phyloP scores from a whole-genome alignment of 768 basidiomycete species.

The Trametes villosa region DNA sequence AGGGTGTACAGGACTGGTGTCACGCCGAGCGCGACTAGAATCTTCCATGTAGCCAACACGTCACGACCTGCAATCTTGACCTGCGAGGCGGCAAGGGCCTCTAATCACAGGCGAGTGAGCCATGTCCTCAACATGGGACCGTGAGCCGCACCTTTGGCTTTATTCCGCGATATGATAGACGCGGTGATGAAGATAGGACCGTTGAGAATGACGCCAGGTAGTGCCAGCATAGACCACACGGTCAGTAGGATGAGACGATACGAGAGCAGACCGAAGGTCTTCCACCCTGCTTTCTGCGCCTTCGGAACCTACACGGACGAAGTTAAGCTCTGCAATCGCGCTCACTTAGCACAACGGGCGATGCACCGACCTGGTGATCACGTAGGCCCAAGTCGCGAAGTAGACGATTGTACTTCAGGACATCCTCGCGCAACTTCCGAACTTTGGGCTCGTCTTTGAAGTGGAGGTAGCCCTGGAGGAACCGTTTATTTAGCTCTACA shows the following conservation, averaged over 20 bases:
- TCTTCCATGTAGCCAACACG: conserved; percentile 98
- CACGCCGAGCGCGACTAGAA: conserved; percentile 89
- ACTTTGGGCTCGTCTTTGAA: conserved; percentile 94
- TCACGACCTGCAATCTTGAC: conserved; percentile 97
- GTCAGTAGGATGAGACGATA: conserved; percentile 81
- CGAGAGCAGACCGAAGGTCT: conserved; percentile 78
- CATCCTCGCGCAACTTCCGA: conserved; percentile 75
- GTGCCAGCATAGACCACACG: conserved; percentile 81
- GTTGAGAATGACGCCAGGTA: conserved; percentile 91
- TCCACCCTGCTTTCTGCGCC: conserved; percentile 86
- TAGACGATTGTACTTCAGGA: conserved; percentile 88
- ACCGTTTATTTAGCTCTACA: conserved; percentile 90
- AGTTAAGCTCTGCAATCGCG: too few relatives aligned
- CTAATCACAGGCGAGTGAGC: conserved; percentile 43
- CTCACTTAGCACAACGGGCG: background rate
- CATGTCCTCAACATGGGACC: too few relatives aligned
- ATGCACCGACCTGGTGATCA: conserved; percentile 77
- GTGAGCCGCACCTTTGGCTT: conserved; percentile 72
- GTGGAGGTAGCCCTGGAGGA: conserved; percentile 89
- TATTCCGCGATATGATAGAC: conserved; percentile 82
- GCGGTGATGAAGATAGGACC: conserved; percentile 93
- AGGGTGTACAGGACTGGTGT: conserved; percentile 84
- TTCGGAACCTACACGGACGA: conserved; percentile 67
- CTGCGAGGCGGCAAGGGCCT: conserved; percentile 92
- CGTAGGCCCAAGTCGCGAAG: conserved; percentile 89